Percentiles rank a stretch among this genome's conserved stretches.
Conservation (phyloP, 192 early-diverging fungal species). For the Backusella morwellensis region DNA sequence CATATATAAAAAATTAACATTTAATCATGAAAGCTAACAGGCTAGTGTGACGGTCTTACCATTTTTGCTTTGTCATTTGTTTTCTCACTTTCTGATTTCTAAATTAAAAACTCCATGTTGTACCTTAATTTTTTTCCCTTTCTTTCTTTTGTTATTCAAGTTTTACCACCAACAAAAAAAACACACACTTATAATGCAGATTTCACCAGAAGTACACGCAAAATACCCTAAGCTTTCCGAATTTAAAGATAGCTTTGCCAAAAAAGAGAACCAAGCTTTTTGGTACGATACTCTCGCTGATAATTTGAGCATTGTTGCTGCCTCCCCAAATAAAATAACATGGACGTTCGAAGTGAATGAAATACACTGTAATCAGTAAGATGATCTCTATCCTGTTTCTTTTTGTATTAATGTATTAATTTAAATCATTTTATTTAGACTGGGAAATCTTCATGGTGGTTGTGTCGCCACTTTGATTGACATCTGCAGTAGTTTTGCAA, state of each 20-base stretch:
- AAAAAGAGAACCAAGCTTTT: neutral
- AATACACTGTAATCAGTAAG: slow-evolving; percentile 27
- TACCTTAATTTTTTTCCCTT: neutral
- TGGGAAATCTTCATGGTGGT: slow-evolving; percentile 32
- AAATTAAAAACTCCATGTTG: neutral
- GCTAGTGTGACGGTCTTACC: neutral
- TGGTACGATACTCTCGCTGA: neutral
- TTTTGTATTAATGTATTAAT: neutral
- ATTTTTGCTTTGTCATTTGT: slow-evolving; percentile 5
- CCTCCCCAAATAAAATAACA: slow-evolving; percentile 6
- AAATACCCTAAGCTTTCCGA: slow-evolving; percentile 15
- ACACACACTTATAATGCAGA: slow-evolving; percentile 9
- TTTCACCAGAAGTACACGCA: neutral
- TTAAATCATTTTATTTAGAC: neutral
- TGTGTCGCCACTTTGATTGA: slow-evolving; percentile 36
- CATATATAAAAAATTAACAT: neutral
- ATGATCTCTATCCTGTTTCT: neutral
- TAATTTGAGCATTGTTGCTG: slow-evolving; percentile 14
- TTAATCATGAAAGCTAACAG: neutral
- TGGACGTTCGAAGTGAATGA: slow-evolving; percentile 27
- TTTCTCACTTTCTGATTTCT: neutral
- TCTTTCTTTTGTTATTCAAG: neutral
- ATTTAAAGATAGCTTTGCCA: neutral
- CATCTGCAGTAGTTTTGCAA: slow-evolving; percentile 28
- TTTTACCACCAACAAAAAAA: neutral